Percentiles rank a stretch among this genome's conserved stretches.
phyloP scores from a whole-genome alignment of 78 protist genomes.

The Polysphondylium violaceum region DNA sequence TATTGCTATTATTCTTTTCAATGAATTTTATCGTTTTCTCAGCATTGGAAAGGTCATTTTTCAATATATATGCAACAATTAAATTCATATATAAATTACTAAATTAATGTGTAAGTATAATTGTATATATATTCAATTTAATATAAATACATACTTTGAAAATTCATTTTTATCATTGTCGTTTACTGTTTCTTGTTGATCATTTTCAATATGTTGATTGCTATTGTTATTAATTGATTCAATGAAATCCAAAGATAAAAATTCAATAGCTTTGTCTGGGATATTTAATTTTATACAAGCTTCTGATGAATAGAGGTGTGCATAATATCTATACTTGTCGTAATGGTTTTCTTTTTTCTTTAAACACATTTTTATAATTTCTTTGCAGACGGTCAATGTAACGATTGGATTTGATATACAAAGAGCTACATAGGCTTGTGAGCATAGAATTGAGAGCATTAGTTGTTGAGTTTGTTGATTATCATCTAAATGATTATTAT shows the following conservation, averaged over 20 bases:
- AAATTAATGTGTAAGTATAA: background rate
- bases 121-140: background rate
- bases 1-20: background rate
- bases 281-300: constrained; percentile 46
- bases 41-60: constrained; percentile 51
- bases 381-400: constrained; percentile 11
- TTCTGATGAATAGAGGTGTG: constrained; percentile 59
- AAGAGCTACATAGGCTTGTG: constrained; percentile 51
- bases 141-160: background rate
- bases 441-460: constrained; percentile 34
- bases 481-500: background rate
- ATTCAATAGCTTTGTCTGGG: constrained; percentile 41
- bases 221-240: constrained; percentile 22
- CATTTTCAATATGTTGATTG: background rate
- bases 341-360: background rate
- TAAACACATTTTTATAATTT: constrained; percentile 7
- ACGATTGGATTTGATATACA: constrained; percentile 57
- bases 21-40: background rate
- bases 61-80: constrained; percentile 43
- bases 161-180: background rate
- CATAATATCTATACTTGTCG: constrained; percentile 33
- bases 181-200: background rate
- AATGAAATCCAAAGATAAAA: constrained; percentile 35
- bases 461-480: background rate
- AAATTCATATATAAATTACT: constrained; percentile 40